A percentile compares a stretch with the other conserved stretches of the same genome.
phyloP scores from a whole-genome alignment of 352 stramenopile genomes.

The Pythium vanterpoolii region DNA sequence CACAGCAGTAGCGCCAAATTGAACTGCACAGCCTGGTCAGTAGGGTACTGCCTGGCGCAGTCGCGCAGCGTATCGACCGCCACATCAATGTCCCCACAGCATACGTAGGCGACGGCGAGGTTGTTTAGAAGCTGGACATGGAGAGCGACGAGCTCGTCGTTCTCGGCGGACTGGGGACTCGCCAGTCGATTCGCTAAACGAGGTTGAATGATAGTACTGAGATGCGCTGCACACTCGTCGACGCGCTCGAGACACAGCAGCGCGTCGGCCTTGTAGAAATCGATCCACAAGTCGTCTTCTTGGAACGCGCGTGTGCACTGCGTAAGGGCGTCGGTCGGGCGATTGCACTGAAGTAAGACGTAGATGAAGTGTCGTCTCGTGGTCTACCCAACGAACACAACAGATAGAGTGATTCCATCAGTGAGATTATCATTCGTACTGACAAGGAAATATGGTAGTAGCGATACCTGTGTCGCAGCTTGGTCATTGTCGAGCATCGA shows the following conservation, averaged over 20 bases:
- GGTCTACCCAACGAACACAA: neutral
- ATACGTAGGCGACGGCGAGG: conserved; percentile 51
- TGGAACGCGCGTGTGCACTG: conserved; percentile 31
- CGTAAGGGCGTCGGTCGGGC: conserved; percentile 43
- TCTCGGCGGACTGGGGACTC: neutral
- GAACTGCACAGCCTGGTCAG: conserved; percentile 46
- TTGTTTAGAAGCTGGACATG: conserved; percentile 77
- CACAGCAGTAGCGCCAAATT: conserved; percentile 79
- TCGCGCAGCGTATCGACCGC: conserved; percentile 44
- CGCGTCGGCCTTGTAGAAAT: conserved; percentile 73
- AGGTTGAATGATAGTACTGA: conserved; percentile 33
- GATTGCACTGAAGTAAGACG: conserved; percentile 58
- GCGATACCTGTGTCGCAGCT: neutral
- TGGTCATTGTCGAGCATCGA: neutral
- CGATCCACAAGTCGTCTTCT: conserved; percentile 10
- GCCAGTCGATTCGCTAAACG: conserved; percentile 17
- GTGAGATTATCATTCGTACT: neutral
- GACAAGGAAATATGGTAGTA: neutral
- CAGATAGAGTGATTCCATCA: neutral
- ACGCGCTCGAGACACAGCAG: conserved; percentile 75
- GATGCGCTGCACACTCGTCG: conserved; percentile 42
- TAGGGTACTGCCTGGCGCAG: conserved; percentile 40
- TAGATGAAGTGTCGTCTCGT: conserved; percentile 41
- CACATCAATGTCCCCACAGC: conserved; percentile 28
- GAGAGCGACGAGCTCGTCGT: conserved; percentile 32